Conservation (phyloP, 2,329 filamentous ascomycete species). For the Phyllosticta capitalensis region DNA sequence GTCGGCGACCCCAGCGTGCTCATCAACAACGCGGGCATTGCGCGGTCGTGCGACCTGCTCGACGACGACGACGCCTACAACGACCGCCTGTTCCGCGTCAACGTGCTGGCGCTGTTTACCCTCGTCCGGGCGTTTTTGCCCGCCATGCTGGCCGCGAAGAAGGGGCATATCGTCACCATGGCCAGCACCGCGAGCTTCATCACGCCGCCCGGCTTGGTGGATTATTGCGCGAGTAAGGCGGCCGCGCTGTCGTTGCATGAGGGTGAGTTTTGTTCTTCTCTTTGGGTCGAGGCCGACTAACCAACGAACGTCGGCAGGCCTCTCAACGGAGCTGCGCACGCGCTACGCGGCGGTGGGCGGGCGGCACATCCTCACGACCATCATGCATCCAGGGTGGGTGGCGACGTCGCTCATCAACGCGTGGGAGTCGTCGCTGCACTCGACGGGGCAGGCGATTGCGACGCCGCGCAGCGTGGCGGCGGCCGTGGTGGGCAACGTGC, state of each 20-base stretch:
- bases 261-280: conserved; percentile 9
- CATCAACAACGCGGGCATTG: conserved; percentile 25
- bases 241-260: conserved; percentile 22
- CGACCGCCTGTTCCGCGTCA: conserved; percentile 22
- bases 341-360: conserved; percentile 17
- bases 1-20: conserved; percentile 21
- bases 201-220: conserved; percentile 17
- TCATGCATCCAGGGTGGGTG: conserved; percentile 22
- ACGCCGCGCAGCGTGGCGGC: conserved; percentile 17
- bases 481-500: conserved; percentile 19
- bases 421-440: conserved; percentile 13
- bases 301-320: conserved; percentile 12
- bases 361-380: conserved; percentile 20
- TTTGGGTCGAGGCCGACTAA: neutral
- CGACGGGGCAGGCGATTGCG: conserved; percentile 15
- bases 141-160: conserved; percentile 20
- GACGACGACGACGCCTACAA: conserved; percentile 19
- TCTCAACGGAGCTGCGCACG: conserved; percentile 19
- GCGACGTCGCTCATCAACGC: conserved; percentile 19
- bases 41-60: neutral
- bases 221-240: conserved; percentile 23
- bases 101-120: conserved; percentile 21
- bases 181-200: conserved; percentile 23
- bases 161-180: conserved; percentile 23
- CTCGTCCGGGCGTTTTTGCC: conserved; percentile 23